Conservation (phyloP, 2,329 filamentous ascomycete genomes). For the Colletotrichum tropicicola region DNA sequence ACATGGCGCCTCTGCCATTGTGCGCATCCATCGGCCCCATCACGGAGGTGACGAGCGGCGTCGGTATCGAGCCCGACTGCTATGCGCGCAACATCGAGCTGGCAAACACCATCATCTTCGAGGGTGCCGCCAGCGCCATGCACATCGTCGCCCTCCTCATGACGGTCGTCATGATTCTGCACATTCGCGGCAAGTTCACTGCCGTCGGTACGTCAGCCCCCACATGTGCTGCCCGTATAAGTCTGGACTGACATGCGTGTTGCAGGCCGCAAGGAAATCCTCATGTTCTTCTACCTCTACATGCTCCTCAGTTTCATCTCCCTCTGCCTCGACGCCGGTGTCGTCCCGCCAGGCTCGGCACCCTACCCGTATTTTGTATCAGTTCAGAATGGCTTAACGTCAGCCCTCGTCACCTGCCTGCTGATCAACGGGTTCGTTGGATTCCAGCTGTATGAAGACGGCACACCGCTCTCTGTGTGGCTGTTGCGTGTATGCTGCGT, state of each 20-base stretch:
- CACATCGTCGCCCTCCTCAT: constrained; percentile 91
- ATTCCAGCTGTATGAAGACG: constrained; percentile 98
- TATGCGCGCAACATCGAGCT: constrained; percentile 95
- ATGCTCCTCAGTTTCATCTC: constrained; percentile 90
- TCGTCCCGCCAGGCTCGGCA: constrained; percentile 82
- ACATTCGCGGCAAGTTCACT: constrained; percentile 97
- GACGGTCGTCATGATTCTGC: constrained; percentile 97
- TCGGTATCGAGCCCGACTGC: constrained; percentile 88
- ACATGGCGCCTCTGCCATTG: constrained; percentile 83
- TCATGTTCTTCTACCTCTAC: constrained; percentile 97
- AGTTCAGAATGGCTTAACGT: constrained; percentile 84
- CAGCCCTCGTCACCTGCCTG: constrained; percentile 86
- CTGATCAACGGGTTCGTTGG: constrained; percentile 98
- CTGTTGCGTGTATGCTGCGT: constrained; percentile 82
- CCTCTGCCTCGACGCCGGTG: constrained; percentile 90
- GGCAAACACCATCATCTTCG: constrained; percentile 98
- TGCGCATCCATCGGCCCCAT: constrained; percentile 86
- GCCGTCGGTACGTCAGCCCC: constrained; percentile 78
- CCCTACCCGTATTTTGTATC: constrained; percentile 93
- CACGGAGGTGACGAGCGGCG: constrained; percentile 70
- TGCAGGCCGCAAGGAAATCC: constrained; percentile 72
- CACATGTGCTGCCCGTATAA: background rate
- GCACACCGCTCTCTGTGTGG: constrained; percentile 93
- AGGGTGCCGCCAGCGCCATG: constrained; percentile 89
- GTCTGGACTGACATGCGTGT: background rate